Conservation (phyloP, 148 eudicot genomes). For the Oxyria digyna region DNA sequence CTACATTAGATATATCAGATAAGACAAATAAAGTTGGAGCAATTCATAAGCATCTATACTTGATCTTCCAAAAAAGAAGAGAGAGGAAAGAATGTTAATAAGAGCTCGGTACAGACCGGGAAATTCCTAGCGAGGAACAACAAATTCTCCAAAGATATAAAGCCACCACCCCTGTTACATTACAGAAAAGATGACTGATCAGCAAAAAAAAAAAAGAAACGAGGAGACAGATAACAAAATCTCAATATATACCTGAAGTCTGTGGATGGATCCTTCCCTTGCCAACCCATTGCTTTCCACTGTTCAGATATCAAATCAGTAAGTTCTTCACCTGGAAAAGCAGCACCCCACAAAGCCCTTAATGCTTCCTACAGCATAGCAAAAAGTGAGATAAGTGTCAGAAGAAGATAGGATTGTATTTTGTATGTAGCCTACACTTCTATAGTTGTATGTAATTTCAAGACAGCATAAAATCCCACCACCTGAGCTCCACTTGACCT, state of each 20-base stretch:
- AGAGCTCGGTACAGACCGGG: conserved; percentile 34
- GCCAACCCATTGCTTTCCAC: conserved; percentile 99
- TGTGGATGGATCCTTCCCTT: conserved; percentile 99
- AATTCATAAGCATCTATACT: not conserved
- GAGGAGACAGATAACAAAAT: not conserved
- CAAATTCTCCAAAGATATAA: conserved; percentile 85
- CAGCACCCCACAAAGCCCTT: conserved; percentile 78
- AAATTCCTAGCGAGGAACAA: conserved; percentile 75
- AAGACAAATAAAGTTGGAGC: not conserved
- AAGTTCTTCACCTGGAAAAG: conserved; percentile 82
- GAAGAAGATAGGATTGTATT: not conserved
- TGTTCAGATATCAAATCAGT: conserved; percentile 76
- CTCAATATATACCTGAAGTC: conserved; percentile 72
- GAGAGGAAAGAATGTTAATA: not conserved
- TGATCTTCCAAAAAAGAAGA: not conserved
- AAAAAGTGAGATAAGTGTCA: not conserved
- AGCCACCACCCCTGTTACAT: conserved; percentile 84
- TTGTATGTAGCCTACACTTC: not conserved
- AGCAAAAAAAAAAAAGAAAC: not conserved
- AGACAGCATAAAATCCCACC: not conserved
- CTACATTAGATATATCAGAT: not conserved
- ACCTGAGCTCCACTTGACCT: not conserved
- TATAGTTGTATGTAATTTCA: not conserved
- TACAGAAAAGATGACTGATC: conserved; percentile 6
- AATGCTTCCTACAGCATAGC: conserved; percentile 52